Conservation (phyloP, 2,329 filamentous ascomycete genomes). For the Colletotrichum somersetense region DNA sequence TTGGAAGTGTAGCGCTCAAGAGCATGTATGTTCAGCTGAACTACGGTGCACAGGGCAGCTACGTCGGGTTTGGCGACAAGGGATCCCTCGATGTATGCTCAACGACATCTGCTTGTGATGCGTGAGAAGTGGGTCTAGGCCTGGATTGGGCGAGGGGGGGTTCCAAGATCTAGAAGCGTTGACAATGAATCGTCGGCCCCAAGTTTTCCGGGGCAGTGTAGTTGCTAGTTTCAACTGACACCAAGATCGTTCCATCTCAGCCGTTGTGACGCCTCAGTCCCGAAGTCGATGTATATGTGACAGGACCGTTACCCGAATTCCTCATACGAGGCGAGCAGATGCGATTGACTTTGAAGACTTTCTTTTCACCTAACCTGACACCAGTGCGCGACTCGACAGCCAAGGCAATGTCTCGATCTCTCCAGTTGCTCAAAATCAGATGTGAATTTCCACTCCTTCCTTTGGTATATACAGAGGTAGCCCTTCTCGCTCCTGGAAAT, state of each 20-base stretch:
- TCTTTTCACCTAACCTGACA: background rate
- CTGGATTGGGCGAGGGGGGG: background rate
- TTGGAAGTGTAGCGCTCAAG: constrained; percentile 86
- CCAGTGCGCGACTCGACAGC: background rate
- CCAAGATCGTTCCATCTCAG: background rate
- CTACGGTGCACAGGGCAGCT: constrained; percentile 23
- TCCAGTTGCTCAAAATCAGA: constrained; percentile 14
- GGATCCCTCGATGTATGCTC: constrained; percentile 30
- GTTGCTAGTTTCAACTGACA: background rate
- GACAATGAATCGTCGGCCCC: background rate
- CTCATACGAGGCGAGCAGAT: background rate
- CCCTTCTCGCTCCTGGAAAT: constrained; percentile 12
- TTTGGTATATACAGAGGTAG: constrained; percentile 36
- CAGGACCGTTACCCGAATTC: background rate
- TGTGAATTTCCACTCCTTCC: constrained; percentile 33
- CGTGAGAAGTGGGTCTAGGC: background rate
- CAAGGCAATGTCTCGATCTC: background rate
- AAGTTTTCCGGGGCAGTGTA: background rate
- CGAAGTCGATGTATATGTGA: background rate
- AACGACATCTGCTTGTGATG: constrained; percentile 15
- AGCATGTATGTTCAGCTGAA: constrained; percentile 69
- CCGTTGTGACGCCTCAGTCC: constrained; percentile 2
- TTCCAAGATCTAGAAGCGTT: background rate
- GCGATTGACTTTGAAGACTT: no score
- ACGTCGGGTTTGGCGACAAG: constrained; percentile 33